Conservation (phyloP, 331 rosid species). For the Pyrus hybrid region DNA sequence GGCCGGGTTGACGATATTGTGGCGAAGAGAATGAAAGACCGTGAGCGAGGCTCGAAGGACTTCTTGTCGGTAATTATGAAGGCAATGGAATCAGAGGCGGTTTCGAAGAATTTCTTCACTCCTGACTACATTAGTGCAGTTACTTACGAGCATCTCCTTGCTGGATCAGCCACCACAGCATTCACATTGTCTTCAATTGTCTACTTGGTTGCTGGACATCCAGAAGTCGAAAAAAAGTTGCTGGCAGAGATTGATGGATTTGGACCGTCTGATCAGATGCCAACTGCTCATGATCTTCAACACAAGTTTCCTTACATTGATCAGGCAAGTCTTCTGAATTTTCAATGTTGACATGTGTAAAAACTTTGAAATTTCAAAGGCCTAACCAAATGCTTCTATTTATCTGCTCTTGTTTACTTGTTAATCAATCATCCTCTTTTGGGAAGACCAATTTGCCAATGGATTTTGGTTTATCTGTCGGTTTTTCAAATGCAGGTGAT, state of each 20-base stretch:
- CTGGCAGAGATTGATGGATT: slow-evolving; percentile 69
- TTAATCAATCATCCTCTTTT: neutral
- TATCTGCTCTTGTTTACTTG: neutral
- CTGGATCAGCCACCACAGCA: slow-evolving; percentile 86
- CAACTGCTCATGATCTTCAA: slow-evolving; percentile 66
- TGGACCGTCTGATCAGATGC: slow-evolving; percentile 43
- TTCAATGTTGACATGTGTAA: neutral
- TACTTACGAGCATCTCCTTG: slow-evolving; percentile 84
- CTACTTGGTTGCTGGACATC: slow-evolving; percentile 81
- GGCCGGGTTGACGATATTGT: slow-evolving; percentile 76
- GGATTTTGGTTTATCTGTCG: no score
- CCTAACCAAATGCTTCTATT: no score
- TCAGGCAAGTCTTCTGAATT: slow-evolving; percentile 37
- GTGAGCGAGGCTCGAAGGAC: slow-evolving; percentile 50
- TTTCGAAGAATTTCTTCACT: slow-evolving; percentile 44
- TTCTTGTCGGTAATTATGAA: slow-evolving; percentile 68
- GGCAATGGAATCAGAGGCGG: slow-evolving; percentile 57
- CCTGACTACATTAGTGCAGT: slow-evolving; percentile 75
- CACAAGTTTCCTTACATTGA: slow-evolving; percentile 75
- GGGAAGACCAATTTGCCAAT: no score
- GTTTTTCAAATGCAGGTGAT: slow-evolving; percentile 48
- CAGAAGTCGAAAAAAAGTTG: slow-evolving; percentile 62
- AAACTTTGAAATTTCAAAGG: no score
- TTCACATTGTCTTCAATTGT: slow-evolving; percentile 72
- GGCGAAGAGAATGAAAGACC: slow-evolving; percentile 47